Evolutionary conservation across 1,139 yeast genomes (phyloP).

Genomic region (Hyphopichia fennica): DNA sequence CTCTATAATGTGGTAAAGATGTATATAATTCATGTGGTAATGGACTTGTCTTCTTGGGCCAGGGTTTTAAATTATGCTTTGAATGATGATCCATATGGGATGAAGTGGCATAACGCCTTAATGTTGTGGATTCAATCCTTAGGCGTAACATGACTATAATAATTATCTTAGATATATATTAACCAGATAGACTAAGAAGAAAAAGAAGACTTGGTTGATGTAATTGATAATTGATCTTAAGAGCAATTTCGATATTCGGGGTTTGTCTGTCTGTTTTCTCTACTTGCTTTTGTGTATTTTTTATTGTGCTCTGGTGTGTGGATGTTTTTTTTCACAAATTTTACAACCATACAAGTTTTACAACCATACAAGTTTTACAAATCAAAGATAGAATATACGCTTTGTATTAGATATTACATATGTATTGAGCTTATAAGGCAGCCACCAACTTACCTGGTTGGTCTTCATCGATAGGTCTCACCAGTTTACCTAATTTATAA

Average conservation of each 20-base stretch:
- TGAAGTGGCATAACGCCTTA: no score
- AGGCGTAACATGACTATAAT: no score
- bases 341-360: conserved; percentile 8
- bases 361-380: conserved; percentile 9
- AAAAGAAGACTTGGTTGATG: no score
- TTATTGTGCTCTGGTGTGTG: not conserved
- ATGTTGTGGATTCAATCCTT: no score
- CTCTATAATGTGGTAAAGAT: conserved; percentile 5
- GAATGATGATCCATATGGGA: conserved; percentile 22
- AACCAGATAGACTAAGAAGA: no score
- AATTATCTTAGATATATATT: no score
- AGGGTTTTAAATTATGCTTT: conserved; percentile 32
- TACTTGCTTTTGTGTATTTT: no score
- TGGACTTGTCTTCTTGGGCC: conserved; percentile 65
- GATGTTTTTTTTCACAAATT: not conserved
- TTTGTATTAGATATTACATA: not conserved
- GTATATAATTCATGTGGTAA: conserved; percentile 76
- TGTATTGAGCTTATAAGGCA: conserved; percentile 15
- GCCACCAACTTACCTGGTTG: conserved; percentile 22
- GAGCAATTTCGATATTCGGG: conserved; percentile 5
- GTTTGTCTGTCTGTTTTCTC: no score
- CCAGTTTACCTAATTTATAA: conserved; percentile 48
- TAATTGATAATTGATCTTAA: no score
- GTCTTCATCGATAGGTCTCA: conserved; percentile 14
- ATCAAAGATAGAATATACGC: not conserved